Evolutionary conservation across 768 basidiomycete genomes (phyloP), one percentile per base, ranked within the genome.

Genomic region (Aureoboletus auriporus): DNA sequence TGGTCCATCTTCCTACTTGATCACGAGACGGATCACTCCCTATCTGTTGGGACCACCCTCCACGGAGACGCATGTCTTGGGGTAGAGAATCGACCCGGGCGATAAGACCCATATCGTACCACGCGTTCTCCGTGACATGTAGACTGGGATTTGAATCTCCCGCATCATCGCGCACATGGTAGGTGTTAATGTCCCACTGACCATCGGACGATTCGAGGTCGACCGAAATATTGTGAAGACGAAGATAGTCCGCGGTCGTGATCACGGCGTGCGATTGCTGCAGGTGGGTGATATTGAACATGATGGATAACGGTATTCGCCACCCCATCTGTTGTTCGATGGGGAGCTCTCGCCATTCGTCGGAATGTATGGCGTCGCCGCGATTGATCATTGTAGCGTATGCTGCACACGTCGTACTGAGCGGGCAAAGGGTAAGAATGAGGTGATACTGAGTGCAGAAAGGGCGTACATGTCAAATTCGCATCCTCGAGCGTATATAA

Each of bases 361-460:
- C 63, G 23, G 52, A 61, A 39, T 67, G 62, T 12, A 67, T 54
- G 5, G 67, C 75, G 29, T 76, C 72, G 1, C 69, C 67, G 29
- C 75, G 68, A 41, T 76, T 76, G 39, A 76, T 74, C 74, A 75
- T 75, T 6, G 61, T 62, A 6, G 67, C 68, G 52, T 66, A 75
- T 2, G 72, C 65, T n/a, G 71, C 65, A 49, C 73, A 75, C 5
- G 69, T 70, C 10, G 44, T 31, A 12, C 70, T 71, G 39, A 27
- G 27, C 12, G 20, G 44, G 26, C 17, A 16, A 29, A 20, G 20
- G 20, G 2, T 23, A 23, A 23, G 20, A 23, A 23, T 61, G 20
- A 66, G 66, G 46, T 75, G 71, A 56, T 6, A 14, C 10, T 13
- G 33, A 33, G 33, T 6, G 33, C 12, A 33, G 12, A 33, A 13